phyloP scores from a whole-genome alignment of 306 rosid species.

The Hylodesmum podocarpum region DNA sequence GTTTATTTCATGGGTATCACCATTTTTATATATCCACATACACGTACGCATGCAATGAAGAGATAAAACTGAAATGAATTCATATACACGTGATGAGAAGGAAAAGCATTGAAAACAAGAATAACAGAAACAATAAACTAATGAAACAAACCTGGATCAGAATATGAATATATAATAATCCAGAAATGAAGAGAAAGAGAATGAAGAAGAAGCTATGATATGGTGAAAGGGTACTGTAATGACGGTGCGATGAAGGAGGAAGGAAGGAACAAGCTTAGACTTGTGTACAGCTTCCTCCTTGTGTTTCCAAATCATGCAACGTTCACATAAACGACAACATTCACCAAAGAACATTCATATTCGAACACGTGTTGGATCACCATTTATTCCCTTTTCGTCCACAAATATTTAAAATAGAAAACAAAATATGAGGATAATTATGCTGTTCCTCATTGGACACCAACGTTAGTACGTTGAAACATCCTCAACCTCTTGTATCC shows the following conservation, averaged over 20 bases:
- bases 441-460: background rate
- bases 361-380: constrained; percentile 26
- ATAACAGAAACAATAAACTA: background rate
- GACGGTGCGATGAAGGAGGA: constrained; percentile 23
- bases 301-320: constrained; percentile 26
- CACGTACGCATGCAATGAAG: background rate
- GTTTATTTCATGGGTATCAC: too few relatives aligned
- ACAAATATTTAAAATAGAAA: background rate
- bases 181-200: too few relatives aligned
- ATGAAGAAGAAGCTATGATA: background rate
- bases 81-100: background rate
- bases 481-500: background rate
- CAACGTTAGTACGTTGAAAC: background rate
- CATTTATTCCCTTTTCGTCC: background rate
- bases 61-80: background rate
- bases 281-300: constrained; percentile 19
- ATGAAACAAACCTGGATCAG: background rate
- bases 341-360: background rate
- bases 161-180: too few relatives aligned
- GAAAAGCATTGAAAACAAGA: background rate
- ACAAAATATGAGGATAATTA: background rate
- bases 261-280: background rate
- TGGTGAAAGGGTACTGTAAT: background rate
- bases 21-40: background rate
- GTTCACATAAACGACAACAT: background rate